phyloP scores from a whole-genome alignment of 805 yeast species.

The Yamadazyma sp. region DNA sequence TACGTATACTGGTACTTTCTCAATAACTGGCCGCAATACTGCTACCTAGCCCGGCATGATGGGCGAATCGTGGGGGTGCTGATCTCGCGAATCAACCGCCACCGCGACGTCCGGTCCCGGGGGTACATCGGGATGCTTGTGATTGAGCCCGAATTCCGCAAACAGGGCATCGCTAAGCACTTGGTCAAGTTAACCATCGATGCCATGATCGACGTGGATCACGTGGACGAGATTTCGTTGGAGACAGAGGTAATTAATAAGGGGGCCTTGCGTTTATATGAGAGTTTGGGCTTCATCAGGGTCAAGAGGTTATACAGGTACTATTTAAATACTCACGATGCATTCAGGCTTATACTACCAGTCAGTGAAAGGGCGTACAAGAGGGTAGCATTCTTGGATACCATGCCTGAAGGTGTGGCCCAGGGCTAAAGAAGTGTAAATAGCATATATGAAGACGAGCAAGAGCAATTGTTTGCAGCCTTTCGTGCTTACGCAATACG shows the following conservation, averaged over 20 bases:
- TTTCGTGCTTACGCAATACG: too few relatives aligned
- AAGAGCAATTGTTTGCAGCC: too few relatives aligned
- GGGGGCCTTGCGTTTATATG: conserved; percentile 69
- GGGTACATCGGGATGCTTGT: conserved; percentile 98
- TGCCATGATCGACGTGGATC: conserved; percentile 56
- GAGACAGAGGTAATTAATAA: conserved; percentile 86
- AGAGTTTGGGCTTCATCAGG: conserved; percentile 72
- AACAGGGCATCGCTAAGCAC: conserved; percentile 76
- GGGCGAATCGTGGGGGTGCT: conserved; percentile 72
- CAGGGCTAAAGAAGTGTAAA: too few relatives aligned
- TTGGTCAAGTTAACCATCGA: conserved; percentile 64
- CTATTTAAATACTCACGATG: conserved; percentile 91
- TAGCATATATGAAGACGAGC: background rate
- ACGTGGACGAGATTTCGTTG: conserved; percentile 85
- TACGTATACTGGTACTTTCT: conserved; percentile 90
- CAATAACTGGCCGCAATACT: conserved; percentile 86
- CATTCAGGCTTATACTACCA: conserved; percentile 83
- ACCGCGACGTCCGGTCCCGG: conserved; percentile 67
- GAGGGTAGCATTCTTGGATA: conserved; percentile 43
- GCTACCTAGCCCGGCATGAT: conserved; percentile 55
- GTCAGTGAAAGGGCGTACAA: conserved; percentile 50
- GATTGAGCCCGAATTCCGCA: conserved; percentile 68
- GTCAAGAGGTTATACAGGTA: conserved; percentile 79
- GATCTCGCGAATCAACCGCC: conserved; percentile 77
- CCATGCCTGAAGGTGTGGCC: too few relatives aligned